Percentiles rank a stretch among this genome's conserved stretches.
Conservation (phyloP, 306 rosid genomes). For the Rubus idaeus region DNA sequence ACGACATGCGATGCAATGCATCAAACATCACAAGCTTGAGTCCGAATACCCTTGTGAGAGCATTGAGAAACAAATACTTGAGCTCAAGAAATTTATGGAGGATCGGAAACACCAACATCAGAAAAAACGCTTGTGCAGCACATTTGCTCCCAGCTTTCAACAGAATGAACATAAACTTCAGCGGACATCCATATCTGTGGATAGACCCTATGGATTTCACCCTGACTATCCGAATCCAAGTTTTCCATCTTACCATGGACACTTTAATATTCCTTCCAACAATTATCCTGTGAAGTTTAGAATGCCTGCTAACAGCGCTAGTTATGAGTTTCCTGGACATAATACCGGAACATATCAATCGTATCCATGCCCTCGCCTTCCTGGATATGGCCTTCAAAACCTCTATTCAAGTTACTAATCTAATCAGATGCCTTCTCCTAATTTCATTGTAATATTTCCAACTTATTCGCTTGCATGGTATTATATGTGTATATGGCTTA, state of each 20-base stretch:
- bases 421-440: background rate
- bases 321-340: background rate
- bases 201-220: background rate
- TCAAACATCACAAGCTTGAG: background rate
- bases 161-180: background rate
- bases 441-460: background rate
- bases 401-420: background rate
- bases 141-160: constrained; percentile 4
- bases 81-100: background rate
- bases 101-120: background rate
- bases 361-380: background rate
- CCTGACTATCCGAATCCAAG: background rate
- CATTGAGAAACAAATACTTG: background rate
- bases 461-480: too few species aligned
- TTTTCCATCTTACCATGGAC: background rate
- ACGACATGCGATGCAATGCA: background rate
- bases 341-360: background rate
- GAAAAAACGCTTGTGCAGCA: constrained; percentile 1
- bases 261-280: background rate
- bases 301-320: background rate
- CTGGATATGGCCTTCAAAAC: background rate
- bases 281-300: background rate
- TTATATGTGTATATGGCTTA: too few species aligned
- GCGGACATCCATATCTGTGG: background rate
- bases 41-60: background rate